A percentile compares a stretch with the other conserved stretches of the same genome.
phyloP scores from a whole-genome alignment of 148 eudicot species.

The Drosera capensis region DNA sequence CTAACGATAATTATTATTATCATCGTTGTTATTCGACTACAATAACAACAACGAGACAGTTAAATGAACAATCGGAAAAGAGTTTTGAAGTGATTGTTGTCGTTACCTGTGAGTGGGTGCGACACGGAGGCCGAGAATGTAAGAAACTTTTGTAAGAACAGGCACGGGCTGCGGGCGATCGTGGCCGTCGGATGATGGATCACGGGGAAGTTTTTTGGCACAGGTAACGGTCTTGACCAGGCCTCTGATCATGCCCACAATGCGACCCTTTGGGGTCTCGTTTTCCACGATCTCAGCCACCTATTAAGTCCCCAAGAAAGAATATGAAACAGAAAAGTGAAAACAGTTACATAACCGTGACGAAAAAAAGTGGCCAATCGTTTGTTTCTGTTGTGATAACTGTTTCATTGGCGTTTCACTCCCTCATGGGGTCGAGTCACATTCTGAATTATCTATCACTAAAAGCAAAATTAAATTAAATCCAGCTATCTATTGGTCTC shows the following conservation, averaged over 20 bases:
- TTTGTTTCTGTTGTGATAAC: no score
- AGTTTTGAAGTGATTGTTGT: not conserved
- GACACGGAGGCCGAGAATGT: slow-evolving; percentile 85
- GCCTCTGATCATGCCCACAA: slow-evolving; percentile 86
- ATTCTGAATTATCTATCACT: no score
- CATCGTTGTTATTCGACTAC: no score
- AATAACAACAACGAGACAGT: no score
- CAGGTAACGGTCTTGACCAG: slow-evolving; percentile 85
- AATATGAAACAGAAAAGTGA: not conserved
- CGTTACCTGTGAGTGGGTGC: slow-evolving; percentile 58
- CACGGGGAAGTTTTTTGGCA: slow-evolving; percentile 33
- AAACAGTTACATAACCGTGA: not conserved
- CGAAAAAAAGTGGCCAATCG: not conserved
- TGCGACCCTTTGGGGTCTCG: slow-evolving; percentile 22
- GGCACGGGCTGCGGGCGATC: slow-evolving; percentile 20
- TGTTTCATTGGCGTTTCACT: no score
- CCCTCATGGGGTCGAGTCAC: no score
- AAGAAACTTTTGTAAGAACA: slow-evolving; percentile 61
- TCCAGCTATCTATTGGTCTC: no score
- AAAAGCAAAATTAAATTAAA: no score
- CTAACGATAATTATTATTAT: no score
- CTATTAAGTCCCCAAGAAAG: no score
- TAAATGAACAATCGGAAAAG: not conserved
- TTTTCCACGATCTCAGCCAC: slow-evolving; percentile 6
- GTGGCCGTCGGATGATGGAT: slow-evolving; percentile 6